Conservation (phyloP, 371 early-diverging fungal species). For the Mucor velutinosus region DNA sequence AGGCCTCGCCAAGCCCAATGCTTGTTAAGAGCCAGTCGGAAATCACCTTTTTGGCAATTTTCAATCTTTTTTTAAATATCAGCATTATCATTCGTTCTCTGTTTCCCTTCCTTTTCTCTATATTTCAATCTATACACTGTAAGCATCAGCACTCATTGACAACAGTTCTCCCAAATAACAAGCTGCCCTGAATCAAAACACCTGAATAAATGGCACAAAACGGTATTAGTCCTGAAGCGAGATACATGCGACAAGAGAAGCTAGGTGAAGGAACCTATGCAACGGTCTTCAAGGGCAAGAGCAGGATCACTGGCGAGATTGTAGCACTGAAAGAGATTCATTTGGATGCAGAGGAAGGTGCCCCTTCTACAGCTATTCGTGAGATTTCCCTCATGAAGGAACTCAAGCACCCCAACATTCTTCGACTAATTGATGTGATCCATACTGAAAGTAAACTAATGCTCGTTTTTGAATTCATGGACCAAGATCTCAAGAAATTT, state of each 20-base stretch:
- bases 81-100: not conserved
- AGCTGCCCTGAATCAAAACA: not conserved
- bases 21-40: not conserved
- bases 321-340: conserved; percentile 98
- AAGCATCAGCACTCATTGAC: not conserved
- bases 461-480: conserved; percentile 98
- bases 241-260: conserved; percentile 86
- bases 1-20: not conserved
- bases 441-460: conserved; percentile 97
- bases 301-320: conserved; percentile 81
- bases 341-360: conserved; percentile 90
- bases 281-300: conserved; percentile 97
- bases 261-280: conserved; percentile 99
- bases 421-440: conserved; percentile 95
- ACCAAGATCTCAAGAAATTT: conserved; percentile 96
- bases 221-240: conserved; percentile 39
- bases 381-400: conserved; percentile 97
- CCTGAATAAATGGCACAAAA: conserved; percentile 16
- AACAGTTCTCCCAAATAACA: not conserved
- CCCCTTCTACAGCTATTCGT: conserved; percentile 95
- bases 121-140: not conserved
- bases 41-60: not conserved
- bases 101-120: not conserved
- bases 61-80: not conserved
- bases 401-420: conserved; percentile 87